Evolutionary conservation across 345 rosid genomes (phyloP), one percentile per base, ranked within the genome.

Genomic region (Capsella bursapastoris): DNA sequence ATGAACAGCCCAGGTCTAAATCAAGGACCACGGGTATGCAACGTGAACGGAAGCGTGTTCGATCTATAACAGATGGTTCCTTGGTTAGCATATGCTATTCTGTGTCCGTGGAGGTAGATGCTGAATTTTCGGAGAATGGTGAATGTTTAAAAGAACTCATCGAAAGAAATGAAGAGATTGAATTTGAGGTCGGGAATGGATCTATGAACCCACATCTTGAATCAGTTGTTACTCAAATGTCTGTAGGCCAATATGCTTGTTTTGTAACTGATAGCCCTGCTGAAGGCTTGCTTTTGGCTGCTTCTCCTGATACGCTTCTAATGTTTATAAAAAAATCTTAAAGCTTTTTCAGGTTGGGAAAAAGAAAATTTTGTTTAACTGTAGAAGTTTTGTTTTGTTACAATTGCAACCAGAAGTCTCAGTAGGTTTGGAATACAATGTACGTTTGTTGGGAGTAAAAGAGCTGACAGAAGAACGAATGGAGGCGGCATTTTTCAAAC

Each of bases 401-500:
- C 11, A 37, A 8, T 45, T 73, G 61, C 74, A 67, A 37, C 40
- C 87, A 86, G 84, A 72, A 72, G 66, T 83, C 89, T 7, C 40
- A 37, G 61, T 11, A 32, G 61, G 61, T 69, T 75, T 93, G 83
- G 86, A 81, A 70, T 85, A 81, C 76, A 64, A 64, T 16, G 76
- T 88, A 43, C 65, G 85, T 55, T 68, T 91, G 82, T 81, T 91
- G 85, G 78, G 71, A 50, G 71, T 88, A 47, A 85, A 89, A 49
- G 89, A 87, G 72, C 96, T 93, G 6, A 78, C 89, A 11, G 98
- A 91, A 79, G 89, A 91, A 66, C 84, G 86, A 76, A 91, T 94
- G 90, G 97, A 91, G 80, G 90, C 88, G 57, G 95, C 88, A 47
- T 79, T 91, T 81, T 94, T 94, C 66, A 90, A 85, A 64, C 98